Base-by-base conservation (phyloP, 331 rosid species). In the Pyrus hybrid region DNA sequence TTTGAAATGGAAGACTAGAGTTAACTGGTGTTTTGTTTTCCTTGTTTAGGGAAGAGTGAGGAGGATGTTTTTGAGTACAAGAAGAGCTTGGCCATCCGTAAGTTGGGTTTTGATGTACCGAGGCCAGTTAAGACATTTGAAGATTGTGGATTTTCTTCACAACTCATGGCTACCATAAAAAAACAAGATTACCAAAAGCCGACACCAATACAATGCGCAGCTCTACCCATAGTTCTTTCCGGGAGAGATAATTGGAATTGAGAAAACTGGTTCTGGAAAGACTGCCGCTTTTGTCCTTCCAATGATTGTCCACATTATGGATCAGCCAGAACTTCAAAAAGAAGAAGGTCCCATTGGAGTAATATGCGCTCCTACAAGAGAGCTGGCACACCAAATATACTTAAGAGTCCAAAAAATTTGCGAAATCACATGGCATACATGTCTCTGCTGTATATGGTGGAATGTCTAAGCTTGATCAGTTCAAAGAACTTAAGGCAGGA, bases 211-310 rank as follows among this genome's bases (percentile, higher is more conserved):
- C 99, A 94, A 66, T 92, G 99, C 80, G 96, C 87, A 66, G 96
- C 99, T 83, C 76, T 94, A 13, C 96, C 99, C 0, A 82, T 87
- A 78, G 93, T 89, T 80, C 96, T 92, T 69, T 92, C 99, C 8
- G 97, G 99, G 58, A 85, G 92, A 75, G 99, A 94, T 84, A 22
- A 94, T 92, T 78, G 99, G 97, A 49, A 94, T 94, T 80, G 99
- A 97, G 4, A 94, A 92, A 86, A 94, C 99, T 7, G 99, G 99
- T 81, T 94, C 99, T 4, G 99, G 99, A 80, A 94, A 94, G 82
- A 94, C 99, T 79, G 99, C 97, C 61, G 86, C 97, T 65, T 94
- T 94, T 89, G 97, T 94, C 70, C 99, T 94, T 84, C 99, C 99
- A 33, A 94, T 94, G 97, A 87, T 90, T 60, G 95, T 85, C 57